Conservation (phyloP, 2,329 filamentous ascomycete species). For the Daldinia sp. region DNA sequence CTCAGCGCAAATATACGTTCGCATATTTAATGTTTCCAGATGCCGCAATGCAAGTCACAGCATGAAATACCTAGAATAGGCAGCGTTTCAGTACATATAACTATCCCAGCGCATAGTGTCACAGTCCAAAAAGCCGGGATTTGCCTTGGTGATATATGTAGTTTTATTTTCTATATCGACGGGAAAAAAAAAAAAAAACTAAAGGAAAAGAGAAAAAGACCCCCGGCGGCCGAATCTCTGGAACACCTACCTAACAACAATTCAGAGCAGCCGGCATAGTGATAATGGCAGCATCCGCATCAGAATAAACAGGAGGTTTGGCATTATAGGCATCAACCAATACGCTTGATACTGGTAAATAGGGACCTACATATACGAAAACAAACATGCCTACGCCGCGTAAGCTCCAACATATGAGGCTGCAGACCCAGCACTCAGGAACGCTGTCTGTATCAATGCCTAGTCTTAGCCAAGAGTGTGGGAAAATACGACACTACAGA, state of each 20-base stretch:
- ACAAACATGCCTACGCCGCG: background rate
- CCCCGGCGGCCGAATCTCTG: background rate
- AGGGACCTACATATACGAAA: background rate
- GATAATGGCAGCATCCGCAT: background rate
- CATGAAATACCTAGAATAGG: background rate
- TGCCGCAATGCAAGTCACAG: background rate
- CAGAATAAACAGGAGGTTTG: background rate
- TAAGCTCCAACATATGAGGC: constrained; percentile 15
- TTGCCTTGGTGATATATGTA: too few relatives aligned
- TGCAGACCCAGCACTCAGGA: constrained; percentile 35
- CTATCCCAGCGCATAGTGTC: background rate
- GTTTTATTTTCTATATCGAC: too few relatives aligned
- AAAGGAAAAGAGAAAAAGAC: too few relatives aligned
- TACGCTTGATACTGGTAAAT: background rate
- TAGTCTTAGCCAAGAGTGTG: constrained; percentile 20
- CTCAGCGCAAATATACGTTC: background rate
- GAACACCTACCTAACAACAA: background rate
- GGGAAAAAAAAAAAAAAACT: too few relatives aligned
- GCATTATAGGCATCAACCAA: background rate
- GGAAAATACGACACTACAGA: constrained; percentile 32
- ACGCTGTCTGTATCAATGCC: constrained; percentile 36
- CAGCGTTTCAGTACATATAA: background rate
- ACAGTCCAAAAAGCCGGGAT: too few relatives aligned
- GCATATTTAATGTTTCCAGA: background rate
- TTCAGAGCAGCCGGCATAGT: background rate